Conservation (phyloP, 2,329 filamentous ascomycete species). For the Leptodontidium sp. region DNA sequence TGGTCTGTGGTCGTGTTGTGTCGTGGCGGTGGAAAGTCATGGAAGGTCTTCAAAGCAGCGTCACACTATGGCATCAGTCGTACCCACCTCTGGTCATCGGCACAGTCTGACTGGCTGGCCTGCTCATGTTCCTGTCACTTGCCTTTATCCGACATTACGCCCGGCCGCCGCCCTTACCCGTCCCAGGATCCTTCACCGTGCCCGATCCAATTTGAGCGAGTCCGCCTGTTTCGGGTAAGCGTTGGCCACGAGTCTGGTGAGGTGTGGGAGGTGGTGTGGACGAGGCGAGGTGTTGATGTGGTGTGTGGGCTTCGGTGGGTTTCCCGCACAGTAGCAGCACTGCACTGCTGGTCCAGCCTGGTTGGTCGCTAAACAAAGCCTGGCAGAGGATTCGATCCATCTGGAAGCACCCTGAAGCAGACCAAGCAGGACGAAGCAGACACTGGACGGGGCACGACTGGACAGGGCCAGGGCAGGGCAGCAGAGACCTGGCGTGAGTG, state of each 20-base stretch:
- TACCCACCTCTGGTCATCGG: not conserved
- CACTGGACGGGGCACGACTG: no score
- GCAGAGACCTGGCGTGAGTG: no score
- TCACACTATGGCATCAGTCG: slow-evolving; percentile 2
- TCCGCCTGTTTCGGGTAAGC: slow-evolving; percentile 8
- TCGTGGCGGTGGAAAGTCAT: slow-evolving; percentile 10
- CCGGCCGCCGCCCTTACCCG: not conserved
- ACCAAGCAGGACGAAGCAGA: not conserved
- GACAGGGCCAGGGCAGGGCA: no score
- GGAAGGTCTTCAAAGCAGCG: slow-evolving; percentile 16
- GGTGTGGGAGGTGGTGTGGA: slow-evolving; percentile 14
- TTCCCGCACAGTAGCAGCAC: not conserved
- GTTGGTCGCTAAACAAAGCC: slow-evolving; percentile 17
- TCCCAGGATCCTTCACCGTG: slow-evolving; percentile 14
- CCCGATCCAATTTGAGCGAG: slow-evolving; percentile 4
- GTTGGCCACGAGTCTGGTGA: slow-evolving; percentile 16
- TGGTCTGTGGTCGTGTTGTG: no score
- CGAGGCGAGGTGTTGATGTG: not conserved
- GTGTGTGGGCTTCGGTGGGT: not conserved
- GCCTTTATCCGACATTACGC: slow-evolving; percentile 15
- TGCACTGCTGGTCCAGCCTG: slow-evolving; percentile 5
- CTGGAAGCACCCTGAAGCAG: slow-evolving; percentile 16
- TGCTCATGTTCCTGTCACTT: slow-evolving; percentile 10
- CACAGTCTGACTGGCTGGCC: not conserved
- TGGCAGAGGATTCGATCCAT: slow-evolving; percentile 16